Conservation (phyloP, 306 rosid genomes). For the Glycine latifolia region DNA sequence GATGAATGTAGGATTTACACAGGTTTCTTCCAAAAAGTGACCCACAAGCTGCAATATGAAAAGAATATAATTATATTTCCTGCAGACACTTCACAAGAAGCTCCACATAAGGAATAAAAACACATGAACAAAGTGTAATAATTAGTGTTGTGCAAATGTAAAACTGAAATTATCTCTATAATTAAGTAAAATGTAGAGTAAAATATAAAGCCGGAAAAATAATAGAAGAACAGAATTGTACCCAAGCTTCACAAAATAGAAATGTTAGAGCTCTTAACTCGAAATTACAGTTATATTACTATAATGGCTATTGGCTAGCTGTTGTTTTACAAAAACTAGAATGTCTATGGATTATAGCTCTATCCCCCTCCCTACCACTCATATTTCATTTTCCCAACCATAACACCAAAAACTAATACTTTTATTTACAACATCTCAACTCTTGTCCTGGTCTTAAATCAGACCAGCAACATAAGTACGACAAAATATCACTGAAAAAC, state of each 20-base stretch:
- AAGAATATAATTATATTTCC: constrained; percentile 22
- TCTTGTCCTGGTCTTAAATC: not conserved
- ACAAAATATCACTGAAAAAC: not conserved
- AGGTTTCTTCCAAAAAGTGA: constrained; percentile 86
- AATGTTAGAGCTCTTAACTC: not conserved
- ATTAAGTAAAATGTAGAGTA: not conserved
- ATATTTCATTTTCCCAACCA: too few species aligned
- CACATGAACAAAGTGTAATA: not conserved
- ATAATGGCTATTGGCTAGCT: too few species aligned
- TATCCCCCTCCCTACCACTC: too few species aligned
- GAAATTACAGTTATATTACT: not conserved
- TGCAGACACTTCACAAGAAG: constrained; percentile 11
- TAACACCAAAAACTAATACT: too few species aligned
- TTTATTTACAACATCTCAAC: too few species aligned
- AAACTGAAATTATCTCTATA: not conserved
- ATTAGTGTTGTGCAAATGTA: constrained; percentile 12
- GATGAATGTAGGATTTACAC: constrained; percentile 86
- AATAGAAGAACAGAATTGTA: not conserved
- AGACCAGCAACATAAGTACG: not conserved
- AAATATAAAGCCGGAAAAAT: not conserved
- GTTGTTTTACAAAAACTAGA: too few species aligned
- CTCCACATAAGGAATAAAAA: not conserved
- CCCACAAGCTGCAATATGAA: constrained; percentile 86
- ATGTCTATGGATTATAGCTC: too few species aligned
- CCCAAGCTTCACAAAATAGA: not conserved